Base-by-base conservation (phyloP, 2,329 filamentous ascomycete species). In the Trichoderma koningii region DNA sequence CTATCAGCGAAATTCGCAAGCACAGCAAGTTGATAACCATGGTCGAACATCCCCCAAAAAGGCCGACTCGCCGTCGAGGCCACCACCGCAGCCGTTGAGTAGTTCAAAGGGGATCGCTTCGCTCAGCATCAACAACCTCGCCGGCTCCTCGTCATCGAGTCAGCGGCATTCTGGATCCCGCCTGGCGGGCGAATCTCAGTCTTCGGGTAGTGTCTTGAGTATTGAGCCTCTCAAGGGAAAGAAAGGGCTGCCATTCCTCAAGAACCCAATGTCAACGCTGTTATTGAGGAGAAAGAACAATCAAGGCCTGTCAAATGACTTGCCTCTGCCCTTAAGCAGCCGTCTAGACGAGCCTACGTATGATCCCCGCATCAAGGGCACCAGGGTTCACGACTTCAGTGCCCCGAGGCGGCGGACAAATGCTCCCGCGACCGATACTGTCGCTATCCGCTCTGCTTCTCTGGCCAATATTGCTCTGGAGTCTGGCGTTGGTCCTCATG, bases 361-460 rank as follows among this genome's bases (percentile, higher is more conserved):
- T 69, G 87, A 89, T 69, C 87, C 87, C 19, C 81, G 85, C 10
- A 90, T 90, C 68, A 82, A 81, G 70, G 88, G 85, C 55, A 90
- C 84, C 7, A 80, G 82, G 53, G 82, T 89, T 56, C 88, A 90
- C 72, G 87, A 87, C 73, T 89, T 88, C 70, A 89, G 86, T 70
- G 85, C 84, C 0, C 87, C 86, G 1, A 78, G 85, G 56, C 80
- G 80, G 26, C 81, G 78, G 66, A 81, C 67, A 9, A 71, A 68
- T 28, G 68, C 68, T 7, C 52, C 67, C 57, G 26, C 19, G 44
- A 23, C 67, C 68, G 65, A 66, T 60, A 64, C 41, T 23, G 62
- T 63, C 51, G 38, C 69, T 57, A 19, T 68, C 66, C 41, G 68
- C 62, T 60, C 69, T 63, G 30, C 63, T 66, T 47, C 69, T 64